These are phyloP conservation scores for Trypanosoma vivax DNA, from an alignment of 208 protist species.

Conservation along the genomic window DNA sequence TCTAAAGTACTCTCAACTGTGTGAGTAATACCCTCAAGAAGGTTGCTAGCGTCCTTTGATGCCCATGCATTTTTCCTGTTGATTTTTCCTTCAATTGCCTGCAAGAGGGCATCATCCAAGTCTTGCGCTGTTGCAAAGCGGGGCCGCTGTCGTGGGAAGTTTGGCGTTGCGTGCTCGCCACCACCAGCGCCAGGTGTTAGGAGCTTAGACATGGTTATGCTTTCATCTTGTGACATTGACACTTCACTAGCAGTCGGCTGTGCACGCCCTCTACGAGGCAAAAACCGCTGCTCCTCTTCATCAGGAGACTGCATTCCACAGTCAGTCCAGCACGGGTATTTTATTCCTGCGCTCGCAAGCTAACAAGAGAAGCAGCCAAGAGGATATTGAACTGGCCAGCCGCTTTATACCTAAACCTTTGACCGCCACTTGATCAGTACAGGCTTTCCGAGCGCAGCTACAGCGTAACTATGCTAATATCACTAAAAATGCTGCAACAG, in stretches of 20 bases:
- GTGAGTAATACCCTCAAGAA: conserved; percentile 86
- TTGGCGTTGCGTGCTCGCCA: conserved; percentile 12
- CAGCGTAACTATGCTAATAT: no score
- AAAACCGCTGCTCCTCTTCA: not conserved
- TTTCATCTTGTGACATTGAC: conserved; percentile 25
- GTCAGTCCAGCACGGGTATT: no score
- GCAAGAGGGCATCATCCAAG: conserved; percentile 78
- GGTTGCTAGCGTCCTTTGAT: conserved; percentile 79
- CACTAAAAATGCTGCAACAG: no score
- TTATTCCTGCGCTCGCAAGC: no score
- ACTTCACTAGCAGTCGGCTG: not conserved
- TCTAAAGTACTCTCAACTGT: conserved; percentile 81
- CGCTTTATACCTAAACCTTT: no score
- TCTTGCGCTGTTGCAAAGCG: conserved; percentile 82
- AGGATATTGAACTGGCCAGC: no score
- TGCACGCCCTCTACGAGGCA: conserved; percentile 9
- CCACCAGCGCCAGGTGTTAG: conserved; percentile 1
- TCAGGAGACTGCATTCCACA: not conserved
- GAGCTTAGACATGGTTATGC: conserved; percentile 8
- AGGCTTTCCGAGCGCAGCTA: no score
- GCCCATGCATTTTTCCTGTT: conserved; percentile 88
- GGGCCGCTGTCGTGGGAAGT: conserved; percentile 55
- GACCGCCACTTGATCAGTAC: no score
- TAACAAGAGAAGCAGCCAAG: no score
- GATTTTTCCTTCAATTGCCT: conserved; percentile 87